Evolutionary conservation across 352 stramenopile species (phyloP).

Genomic region (Phytophthora agathidicida): DNA sequence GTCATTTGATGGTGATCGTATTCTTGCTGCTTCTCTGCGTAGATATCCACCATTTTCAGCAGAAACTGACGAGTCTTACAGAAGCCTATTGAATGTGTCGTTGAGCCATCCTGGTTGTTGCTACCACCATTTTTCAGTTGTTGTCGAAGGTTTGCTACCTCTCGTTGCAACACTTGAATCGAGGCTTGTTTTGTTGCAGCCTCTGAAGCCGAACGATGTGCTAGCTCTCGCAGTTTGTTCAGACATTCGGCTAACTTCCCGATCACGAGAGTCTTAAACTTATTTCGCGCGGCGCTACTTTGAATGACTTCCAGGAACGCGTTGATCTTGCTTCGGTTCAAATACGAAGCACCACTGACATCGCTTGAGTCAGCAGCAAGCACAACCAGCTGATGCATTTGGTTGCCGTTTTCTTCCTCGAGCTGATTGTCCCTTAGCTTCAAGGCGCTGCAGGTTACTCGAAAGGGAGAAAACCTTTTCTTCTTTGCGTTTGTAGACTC

Average conservation of each 20-base stretch:
- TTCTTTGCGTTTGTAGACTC: conserved; percentile 9
- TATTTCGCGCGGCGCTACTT: conserved; percentile 41
- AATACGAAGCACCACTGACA: conserved; percentile 46
- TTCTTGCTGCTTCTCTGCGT: conserved; percentile 36
- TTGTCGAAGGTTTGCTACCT: conserved; percentile 43
- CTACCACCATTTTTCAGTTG: conserved; percentile 17
- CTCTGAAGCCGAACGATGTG: conserved; percentile 40
- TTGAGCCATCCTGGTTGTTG: neutral
- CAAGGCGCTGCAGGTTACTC: conserved; percentile 10
- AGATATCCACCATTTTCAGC: conserved; percentile 49
- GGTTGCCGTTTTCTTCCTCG: conserved; percentile 11
- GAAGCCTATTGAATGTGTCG: neutral
- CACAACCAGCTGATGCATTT: conserved; percentile 18
- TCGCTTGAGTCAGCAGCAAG: conserved; percentile 46
- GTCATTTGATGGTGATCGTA: conserved; percentile 37
- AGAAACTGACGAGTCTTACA: conserved; percentile 39
- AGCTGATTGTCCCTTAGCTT: conserved; percentile 28
- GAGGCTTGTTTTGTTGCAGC: conserved; percentile 34
- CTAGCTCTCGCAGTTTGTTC: conserved; percentile 48
- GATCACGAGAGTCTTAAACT: conserved; percentile 54
- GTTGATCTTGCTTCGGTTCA: conserved; percentile 73
- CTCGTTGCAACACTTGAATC: conserved; percentile 43
- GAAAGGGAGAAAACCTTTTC: conserved; percentile 50
- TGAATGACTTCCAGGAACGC: conserved; percentile 62
- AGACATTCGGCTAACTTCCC: conserved; percentile 54